phyloP scores from a whole-genome alignment of 257 asterid genomes.

The Coffea eugenioides region DNA sequence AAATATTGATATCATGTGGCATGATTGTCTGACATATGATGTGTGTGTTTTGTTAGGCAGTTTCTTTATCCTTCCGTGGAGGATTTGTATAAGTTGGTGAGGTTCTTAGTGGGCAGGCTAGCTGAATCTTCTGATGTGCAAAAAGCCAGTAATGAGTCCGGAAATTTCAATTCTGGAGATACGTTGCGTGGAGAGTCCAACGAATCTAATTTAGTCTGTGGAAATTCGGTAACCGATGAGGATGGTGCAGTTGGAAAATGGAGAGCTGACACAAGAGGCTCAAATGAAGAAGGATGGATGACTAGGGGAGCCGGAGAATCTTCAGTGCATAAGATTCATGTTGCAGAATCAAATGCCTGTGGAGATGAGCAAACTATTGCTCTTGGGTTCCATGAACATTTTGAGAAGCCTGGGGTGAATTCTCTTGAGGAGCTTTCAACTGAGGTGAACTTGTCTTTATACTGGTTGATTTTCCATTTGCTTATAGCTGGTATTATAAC shows the following conservation, averaged over 20 bases:
- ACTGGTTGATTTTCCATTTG: neutral
- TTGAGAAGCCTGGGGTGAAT: neutral
- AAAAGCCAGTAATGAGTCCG: slow-evolving; percentile 13
- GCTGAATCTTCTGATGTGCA: slow-evolving; percentile 38
- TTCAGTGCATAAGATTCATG: slow-evolving; percentile 14
- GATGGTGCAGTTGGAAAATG: slow-evolving; percentile 20
- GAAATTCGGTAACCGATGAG: slow-evolving; percentile 6
- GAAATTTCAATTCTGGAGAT: neutral
- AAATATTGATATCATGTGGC: neutral
- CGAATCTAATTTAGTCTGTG: slow-evolving; percentile 16
- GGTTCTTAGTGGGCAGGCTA: slow-evolving; percentile 56
- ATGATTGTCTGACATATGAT: slow-evolving; percentile 1
- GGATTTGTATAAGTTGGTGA: slow-evolving; percentile 55
- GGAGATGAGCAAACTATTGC: slow-evolving; percentile 16
- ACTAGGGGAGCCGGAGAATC: slow-evolving; percentile 6
- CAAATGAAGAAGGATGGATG: slow-evolving; percentile 5
- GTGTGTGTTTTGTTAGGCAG: slow-evolving; percentile 55
- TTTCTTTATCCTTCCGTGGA: slow-evolving; percentile 74
- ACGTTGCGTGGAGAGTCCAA: neutral
- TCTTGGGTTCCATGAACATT: slow-evolving; percentile 11
- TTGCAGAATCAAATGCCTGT: slow-evolving; percentile 10
- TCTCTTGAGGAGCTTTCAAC: slow-evolving; percentile 12
- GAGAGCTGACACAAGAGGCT: slow-evolving; percentile 10
- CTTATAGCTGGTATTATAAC: neutral
- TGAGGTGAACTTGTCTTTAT: slow-evolving; percentile 23